Percentiles rank a stretch among this genome's conserved stretches.
These are phyloP conservation scores for Circinella minor DNA, from an alignment of 371 early-diverging fungal genomes.

Conservation along the genomic window DNA sequence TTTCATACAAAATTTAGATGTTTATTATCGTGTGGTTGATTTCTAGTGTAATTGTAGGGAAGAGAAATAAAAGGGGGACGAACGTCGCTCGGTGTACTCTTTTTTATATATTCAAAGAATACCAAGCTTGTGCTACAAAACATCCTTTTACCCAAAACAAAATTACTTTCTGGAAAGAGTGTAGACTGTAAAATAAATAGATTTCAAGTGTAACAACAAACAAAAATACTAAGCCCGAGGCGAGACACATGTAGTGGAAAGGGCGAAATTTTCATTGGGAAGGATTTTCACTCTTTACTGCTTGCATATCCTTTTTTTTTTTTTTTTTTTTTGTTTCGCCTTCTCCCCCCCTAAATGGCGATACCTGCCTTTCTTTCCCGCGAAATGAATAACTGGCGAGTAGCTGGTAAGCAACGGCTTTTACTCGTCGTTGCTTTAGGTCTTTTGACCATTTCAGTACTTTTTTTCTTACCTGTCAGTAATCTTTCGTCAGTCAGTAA, in stretches of 20 bases:
- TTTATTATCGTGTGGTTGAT: no score
- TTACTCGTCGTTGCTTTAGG: neutral
- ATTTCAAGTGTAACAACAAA: no score
- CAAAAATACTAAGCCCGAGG: no score
- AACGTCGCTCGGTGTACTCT: no score
- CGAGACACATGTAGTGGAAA: no score
- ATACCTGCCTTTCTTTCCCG: constrained; percentile 4
- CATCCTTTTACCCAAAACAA: no score
- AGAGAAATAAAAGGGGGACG: no score
- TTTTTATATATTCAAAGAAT: no score
- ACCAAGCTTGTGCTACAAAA: no score
- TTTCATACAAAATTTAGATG: no score
- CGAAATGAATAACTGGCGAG: constrained; percentile 8
- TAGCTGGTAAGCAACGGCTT: neutral
- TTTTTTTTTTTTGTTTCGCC: neutral
- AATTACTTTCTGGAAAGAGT: neutral
- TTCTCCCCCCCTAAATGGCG: neutral
- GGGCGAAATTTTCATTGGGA: no score
- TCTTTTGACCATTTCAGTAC: neutral
- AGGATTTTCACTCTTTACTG: neutral
- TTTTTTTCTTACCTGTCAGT: constrained; percentile 4
- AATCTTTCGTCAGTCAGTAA: neutral
- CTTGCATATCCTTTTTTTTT: neutral
- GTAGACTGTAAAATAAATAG: neutral
- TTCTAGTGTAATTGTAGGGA: no score